These are phyloP conservation scores for Linum lewisii DNA, from an alignment of 345 rosid genomes.

Conservation along the genomic window DNA sequence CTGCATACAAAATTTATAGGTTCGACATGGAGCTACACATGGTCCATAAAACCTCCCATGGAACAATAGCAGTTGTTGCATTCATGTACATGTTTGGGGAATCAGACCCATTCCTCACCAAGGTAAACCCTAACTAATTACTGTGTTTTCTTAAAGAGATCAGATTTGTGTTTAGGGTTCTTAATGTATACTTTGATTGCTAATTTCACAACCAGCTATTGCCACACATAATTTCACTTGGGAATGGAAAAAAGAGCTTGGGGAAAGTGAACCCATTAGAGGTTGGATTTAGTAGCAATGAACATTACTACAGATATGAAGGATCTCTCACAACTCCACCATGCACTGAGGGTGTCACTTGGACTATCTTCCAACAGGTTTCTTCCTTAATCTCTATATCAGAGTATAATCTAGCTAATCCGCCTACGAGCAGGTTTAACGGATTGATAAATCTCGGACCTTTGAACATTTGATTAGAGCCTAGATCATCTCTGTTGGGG, in stretches of 20 bases:
- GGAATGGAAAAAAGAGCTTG: not conserved
- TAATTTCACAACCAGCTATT: not conserved
- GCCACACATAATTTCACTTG: not conserved
- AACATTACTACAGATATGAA: not conserved
- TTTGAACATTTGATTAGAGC: no score
- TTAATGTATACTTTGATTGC: not conserved
- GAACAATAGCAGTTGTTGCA: slow-evolving; percentile 3
- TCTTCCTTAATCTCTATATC: not conserved
- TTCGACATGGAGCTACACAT: slow-evolving; percentile 5
- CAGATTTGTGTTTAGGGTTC: not conserved
- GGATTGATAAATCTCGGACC: not conserved
- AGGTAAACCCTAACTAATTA: not conserved
- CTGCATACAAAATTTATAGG: not conserved
- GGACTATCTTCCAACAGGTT: slow-evolving; percentile 4
- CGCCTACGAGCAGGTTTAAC: no score
- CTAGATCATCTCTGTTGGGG: no score
- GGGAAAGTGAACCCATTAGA: not conserved
- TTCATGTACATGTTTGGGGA: not conserved
- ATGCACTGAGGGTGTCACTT: slow-evolving; percentile 1
- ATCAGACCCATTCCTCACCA: not conserved
- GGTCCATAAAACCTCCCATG: slow-evolving; percentile 1
- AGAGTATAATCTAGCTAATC: no score
- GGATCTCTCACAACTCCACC: slow-evolving; percentile 4
- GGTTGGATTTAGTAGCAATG: not conserved
- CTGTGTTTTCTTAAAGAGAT: not conserved